These are phyloP conservation scores for Gossypium raimondii DNA, from an alignment of 345 rosid species.

Conservation along the genomic window DNA sequence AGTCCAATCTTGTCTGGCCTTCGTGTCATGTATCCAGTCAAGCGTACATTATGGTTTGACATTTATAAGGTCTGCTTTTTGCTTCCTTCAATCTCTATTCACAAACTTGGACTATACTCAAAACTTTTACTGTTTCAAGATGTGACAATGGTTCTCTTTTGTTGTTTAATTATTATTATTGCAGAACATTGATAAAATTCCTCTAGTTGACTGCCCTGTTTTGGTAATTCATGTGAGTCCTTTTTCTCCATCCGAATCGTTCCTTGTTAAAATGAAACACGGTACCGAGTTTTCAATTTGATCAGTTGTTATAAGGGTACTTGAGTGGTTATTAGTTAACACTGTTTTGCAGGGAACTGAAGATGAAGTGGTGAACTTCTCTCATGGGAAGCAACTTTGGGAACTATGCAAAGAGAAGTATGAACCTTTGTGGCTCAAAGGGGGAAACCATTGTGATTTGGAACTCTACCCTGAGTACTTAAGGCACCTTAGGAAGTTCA, in stretches of 20 bases:
- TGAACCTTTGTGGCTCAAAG: slow-evolving; percentile 86
- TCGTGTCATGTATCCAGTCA: slow-evolving; percentile 80
- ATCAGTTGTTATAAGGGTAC: neutral
- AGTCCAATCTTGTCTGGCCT: slow-evolving; percentile 84
- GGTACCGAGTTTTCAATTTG: neutral
- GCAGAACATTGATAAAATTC: slow-evolving; percentile 86
- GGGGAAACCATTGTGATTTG: slow-evolving; percentile 78
- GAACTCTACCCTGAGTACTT: slow-evolving; percentile 77
- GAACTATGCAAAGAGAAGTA: slow-evolving; percentile 79
- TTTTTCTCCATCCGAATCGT: neutral
- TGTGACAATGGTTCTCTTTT: neutral
- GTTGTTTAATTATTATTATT: slow-evolving; percentile 6
- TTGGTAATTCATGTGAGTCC: slow-evolving; percentile 81
- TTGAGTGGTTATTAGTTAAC: neutral
- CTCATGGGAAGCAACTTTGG: slow-evolving; percentile 88
- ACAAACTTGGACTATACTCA: neutral
- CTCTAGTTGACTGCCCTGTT: slow-evolving; percentile 67
- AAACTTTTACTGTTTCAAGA: slow-evolving; percentile 2
- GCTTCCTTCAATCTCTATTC: neutral
- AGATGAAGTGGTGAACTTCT: slow-evolving; percentile 72
- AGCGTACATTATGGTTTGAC: slow-evolving; percentile 75
- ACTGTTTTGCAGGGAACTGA: slow-evolving; percentile 61
- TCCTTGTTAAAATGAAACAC: neutral
- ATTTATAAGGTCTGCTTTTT: slow-evolving; percentile 59
- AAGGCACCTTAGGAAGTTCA: slow-evolving; percentile 68